Base-by-base conservation (phyloP, 306 rosid genomes). In the Boehmeria nivea region DNA sequence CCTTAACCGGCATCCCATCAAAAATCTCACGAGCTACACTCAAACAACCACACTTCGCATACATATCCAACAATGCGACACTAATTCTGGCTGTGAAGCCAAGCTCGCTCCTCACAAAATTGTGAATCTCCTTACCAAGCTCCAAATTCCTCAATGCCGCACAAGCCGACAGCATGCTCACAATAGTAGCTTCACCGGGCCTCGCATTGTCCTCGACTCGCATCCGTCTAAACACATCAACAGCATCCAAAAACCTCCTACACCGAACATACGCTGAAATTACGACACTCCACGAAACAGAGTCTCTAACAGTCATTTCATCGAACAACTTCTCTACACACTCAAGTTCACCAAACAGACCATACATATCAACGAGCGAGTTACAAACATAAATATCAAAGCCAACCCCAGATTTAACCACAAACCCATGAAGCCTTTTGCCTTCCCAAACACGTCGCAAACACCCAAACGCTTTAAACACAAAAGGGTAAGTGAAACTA, bases 401-500 rank as follows among this genome's bases (percentile, higher is more conserved):
- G 26, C 44, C 75, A 66, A 81, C 58, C 26, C 85, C 87, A 33
- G 76, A 70, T 56, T 81, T 83, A 15, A 77, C 56, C 22, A 67
- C 82, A 57, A 79, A 70, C 25, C 85, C 84, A 74, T 87, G 95
- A 77, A 81, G 45, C 75, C 76, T 81, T 44, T 18, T 44, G 22
- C 83, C 86, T 40, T 78, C 79, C 20, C 21, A 23, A 46, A 43
- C 48, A 39, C 72, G 72, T 43, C 88, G 63, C 55, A 72, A 51
- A 54, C 71, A 79, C 54, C 83, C 86, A 68, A 83, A 49, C 15
- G 84, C 82, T 72, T 81, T 83, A 14, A 76, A 66, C 37, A 81
- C 86, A 79, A 74, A 83, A 19, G 95, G 95, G 63, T 74, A 83
- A 1, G 94, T 87, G 61, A 76, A 83, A 65, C 75, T 83, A 70